Conservation (phyloP, 1,284 basidiomycete genomes). For the Melampsora larici-populina region DNA sequence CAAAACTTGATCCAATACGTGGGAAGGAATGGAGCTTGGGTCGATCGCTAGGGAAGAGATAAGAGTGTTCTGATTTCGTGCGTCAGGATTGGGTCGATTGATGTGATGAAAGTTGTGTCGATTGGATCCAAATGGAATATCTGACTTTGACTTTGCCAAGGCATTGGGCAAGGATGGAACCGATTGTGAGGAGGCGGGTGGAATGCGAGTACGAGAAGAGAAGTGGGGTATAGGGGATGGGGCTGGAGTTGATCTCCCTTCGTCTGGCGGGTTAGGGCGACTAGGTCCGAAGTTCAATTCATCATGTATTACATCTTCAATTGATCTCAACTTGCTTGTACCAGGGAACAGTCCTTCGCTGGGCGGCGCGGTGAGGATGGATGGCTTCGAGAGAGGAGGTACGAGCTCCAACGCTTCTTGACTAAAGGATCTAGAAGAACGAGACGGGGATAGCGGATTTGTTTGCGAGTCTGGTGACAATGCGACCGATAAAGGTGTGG, state of each 20-base stretch:
- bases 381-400: neutral
- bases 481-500: neutral
- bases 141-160: conserved; percentile 24
- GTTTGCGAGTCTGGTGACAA: neutral
- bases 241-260: neutral
- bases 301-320: no score
- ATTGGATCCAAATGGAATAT: conserved; percentile 59
- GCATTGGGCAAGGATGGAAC: conserved; percentile 39
- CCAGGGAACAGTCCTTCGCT: conserved; percentile 51
- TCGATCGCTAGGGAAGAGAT: conserved; percentile 19
- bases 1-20: conserved; percentile 30
- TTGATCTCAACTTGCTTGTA: no score
- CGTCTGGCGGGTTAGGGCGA: no score
- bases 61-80: conserved; percentile 14
- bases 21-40: conserved; percentile 18
- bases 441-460: neutral
- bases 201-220: conserved; percentile 15
- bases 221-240: neutral
- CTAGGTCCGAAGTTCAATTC: no score
- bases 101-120: conserved; percentile 14
- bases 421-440: neutral
- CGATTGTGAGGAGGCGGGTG: conserved; percentile 29
- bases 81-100: conserved; percentile 8
- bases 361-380: conserved; percentile 25
- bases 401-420: neutral